phyloP scores from a whole-genome alignment of 2,329 filamentous ascomycete species.

The Epichloe uncinata region DNA sequence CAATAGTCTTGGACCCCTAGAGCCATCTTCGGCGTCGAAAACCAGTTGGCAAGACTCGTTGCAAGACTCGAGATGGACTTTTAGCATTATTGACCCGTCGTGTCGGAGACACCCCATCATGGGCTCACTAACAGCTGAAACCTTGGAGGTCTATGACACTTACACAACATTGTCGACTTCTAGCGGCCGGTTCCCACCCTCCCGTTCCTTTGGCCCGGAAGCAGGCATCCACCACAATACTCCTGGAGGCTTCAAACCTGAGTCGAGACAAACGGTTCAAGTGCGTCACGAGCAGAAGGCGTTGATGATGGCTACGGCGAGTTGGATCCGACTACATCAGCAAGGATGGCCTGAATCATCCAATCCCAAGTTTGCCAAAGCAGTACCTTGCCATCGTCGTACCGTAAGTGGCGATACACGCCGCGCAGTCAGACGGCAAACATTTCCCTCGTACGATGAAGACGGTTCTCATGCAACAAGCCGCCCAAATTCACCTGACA shows the following conservation, averaged over 20 bases:
- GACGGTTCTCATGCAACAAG: constrained; percentile 5
- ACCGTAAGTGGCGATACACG: constrained; percentile 6
- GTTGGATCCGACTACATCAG: constrained; percentile 24
- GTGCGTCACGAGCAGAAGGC: constrained; percentile 22
- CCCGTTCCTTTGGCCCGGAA: constrained; percentile 20
- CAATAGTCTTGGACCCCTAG: constrained; percentile 8
- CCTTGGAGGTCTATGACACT: constrained; percentile 55
- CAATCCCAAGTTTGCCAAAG: constrained; percentile 16
- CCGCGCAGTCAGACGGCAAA: constrained; percentile 6
- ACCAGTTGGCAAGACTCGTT: constrained; percentile 13
- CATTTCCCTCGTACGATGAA: constrained; percentile 5
- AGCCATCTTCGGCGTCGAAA: constrained; percentile 10
- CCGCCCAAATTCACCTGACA: neutral
- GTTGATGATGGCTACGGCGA: constrained; percentile 25
- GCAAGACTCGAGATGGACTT: constrained; percentile 50
- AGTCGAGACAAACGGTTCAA: constrained; percentile 17
- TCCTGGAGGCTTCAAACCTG: constrained; percentile 10
- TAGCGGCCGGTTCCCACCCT: constrained; percentile 33
- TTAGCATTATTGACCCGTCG: constrained; percentile 60
- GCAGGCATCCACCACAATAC: constrained; percentile 10
- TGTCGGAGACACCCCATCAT: constrained; percentile 61
- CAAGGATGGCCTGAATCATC: constrained; percentile 21
- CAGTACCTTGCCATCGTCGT: constrained; percentile 13
- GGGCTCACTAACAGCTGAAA: constrained; percentile 49
- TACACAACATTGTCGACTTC: constrained; percentile 46